Evolutionary conservation across 2,329 filamentous ascomycete genomes (phyloP).

Genomic region (Fusarium lyarnte): DNA sequence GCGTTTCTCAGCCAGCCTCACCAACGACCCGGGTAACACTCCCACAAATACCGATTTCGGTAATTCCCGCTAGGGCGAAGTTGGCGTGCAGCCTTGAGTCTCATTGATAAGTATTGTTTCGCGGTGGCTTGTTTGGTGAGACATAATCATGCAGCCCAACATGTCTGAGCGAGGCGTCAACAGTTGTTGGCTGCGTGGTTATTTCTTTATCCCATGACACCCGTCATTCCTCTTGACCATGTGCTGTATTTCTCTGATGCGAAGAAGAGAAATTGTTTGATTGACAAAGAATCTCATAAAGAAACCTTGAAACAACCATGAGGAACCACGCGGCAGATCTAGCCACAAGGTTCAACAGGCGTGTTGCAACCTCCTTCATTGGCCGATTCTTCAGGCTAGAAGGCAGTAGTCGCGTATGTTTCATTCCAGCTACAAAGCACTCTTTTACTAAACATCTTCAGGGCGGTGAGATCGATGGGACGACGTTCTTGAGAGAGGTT

Average conservation of each 20-base stretch:
- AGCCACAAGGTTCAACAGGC: conserved; percentile 3
- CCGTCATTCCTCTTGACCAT: background rate
- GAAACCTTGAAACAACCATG: conserved; percentile 9
- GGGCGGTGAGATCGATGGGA: conserved; percentile 61
- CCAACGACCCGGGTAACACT: background rate
- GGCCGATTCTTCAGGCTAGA: conserved; percentile 30
- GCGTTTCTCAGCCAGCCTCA: background rate
- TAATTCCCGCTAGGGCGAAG: background rate
- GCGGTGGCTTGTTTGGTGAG: background rate
- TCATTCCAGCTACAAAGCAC: background rate
- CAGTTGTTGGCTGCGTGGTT: background rate
- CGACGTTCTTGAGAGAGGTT: conserved; percentile 69
- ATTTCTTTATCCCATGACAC: background rate
- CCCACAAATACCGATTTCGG: background rate
- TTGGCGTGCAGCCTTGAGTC: background rate
- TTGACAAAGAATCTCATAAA: background rate
- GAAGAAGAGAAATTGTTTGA: rapidly evolving
- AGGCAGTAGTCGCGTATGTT: conserved; percentile 25
- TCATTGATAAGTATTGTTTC: background rate
- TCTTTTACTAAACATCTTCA: background rate
- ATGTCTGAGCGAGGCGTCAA: background rate
- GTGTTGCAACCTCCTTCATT: conserved; percentile 9
- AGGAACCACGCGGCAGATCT: background rate
- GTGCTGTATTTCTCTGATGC: background rate
- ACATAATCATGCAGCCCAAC: background rate